Evolutionary conservation across 208 protist species (phyloP).

Genomic region (Wallacemonas collosoma): DNA sequence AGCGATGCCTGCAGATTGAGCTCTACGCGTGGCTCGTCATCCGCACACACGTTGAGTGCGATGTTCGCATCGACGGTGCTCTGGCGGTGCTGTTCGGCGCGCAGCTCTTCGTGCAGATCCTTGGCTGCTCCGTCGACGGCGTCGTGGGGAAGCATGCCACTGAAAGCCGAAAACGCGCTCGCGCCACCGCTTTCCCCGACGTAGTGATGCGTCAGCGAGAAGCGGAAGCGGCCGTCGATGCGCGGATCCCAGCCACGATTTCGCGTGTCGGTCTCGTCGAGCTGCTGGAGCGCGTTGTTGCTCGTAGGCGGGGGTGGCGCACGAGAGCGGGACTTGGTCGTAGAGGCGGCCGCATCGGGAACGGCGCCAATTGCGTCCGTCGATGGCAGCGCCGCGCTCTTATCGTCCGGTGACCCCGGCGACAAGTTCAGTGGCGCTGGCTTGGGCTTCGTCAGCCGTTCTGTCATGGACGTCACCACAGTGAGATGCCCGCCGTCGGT

Average conservation of each 20-base stretch:
- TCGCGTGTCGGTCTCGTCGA: constrained; percentile 8
- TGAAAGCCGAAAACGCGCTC: constrained; percentile 5
- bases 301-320: constrained; percentile 6
- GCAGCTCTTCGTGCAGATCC: constrained; percentile 7
- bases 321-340: constrained; percentile 9
- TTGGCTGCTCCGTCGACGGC: constrained; percentile 6
- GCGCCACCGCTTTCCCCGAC: constrained; percentile 15
- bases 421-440: constrained; percentile 6
- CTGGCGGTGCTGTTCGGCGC: constrained; percentile 10
- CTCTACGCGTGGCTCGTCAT: constrained; percentile 45
- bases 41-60: constrained; percentile 26
- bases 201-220: constrained; percentile 34
- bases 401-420: neutral
- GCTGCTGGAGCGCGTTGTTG: constrained; percentile 16
- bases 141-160: constrained; percentile 20
- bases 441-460: constrained; percentile 6
- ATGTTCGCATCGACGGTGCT: constrained; percentile 21
- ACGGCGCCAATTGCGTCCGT: neutral
- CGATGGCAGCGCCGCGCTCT: neutral
- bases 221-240: constrained; percentile 42
- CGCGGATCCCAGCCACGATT: constrained; percentile 39
- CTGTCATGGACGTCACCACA: neutral
- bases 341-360: neutral
- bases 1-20: constrained; percentile 43
- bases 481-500: no score